Percentiles rank a stretch among this genome's conserved stretches.
Conservation (phyloP, 2,329 filamentous ascomycete species). For the Endoconidiophora polonica region DNA sequence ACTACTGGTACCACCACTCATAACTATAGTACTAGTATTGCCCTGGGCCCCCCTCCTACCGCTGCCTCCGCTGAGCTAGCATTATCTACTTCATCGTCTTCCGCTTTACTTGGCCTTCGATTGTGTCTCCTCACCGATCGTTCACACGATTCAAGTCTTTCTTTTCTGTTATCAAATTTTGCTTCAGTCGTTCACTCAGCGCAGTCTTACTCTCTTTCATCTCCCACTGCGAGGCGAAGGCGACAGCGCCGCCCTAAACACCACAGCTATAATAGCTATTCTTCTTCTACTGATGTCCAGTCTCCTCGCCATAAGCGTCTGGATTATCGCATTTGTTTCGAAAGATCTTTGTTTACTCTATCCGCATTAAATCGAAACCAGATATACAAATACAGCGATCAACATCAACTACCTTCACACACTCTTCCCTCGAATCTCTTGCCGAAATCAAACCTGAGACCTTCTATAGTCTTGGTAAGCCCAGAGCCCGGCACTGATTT, state of each 20-base stretch:
- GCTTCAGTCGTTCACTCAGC: slow-evolving; percentile 1
- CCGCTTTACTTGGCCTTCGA: background rate
- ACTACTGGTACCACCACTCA: background rate
- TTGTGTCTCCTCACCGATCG: background rate
- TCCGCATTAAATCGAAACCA: background rate
- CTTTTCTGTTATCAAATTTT: slow-evolving; percentile 4
- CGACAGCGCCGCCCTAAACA: background rate
- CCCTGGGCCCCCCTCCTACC: background rate
- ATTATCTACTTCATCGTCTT: background rate
- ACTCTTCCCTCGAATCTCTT: background rate
- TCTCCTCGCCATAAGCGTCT: background rate
- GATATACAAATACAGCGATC: background rate
- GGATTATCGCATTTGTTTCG: background rate
- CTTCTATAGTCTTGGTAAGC: slow-evolving; percentile 9
- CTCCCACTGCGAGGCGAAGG: slow-evolving; percentile 4
- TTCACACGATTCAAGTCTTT: slow-evolving; percentile 3
- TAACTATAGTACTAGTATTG: background rate
- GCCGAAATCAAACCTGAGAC: slow-evolving; percentile 1
- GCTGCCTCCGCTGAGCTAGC: background rate
- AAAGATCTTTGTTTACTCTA: background rate
- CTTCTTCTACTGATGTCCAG: background rate
- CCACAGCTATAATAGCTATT: background rate
- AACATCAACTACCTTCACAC: background rate
- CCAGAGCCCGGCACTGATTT: slow-evolving; percentile 8
- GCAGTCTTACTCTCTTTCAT: slow-evolving; percentile 5